Evolutionary conservation across 1,284 basidiomycete genomes (phyloP), one percentile per base, ranked within the genome.

Genomic region (Apiotrichum domesticum): DNA sequence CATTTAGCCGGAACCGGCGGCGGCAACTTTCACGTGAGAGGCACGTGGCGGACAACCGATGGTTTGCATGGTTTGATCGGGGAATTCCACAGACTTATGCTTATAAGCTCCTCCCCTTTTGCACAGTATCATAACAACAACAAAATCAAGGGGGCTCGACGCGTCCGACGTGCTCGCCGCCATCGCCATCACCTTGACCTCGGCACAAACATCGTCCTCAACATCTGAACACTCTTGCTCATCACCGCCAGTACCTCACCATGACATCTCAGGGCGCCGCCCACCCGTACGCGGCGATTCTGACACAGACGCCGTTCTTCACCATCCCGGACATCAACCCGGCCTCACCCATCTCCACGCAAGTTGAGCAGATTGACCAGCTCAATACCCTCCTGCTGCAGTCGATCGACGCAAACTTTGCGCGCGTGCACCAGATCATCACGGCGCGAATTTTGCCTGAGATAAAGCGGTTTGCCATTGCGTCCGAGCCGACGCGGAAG

Each of bases 341-440:
- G 1, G 80, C 79, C 8, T 85, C 88, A 11, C 82, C 90, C 33
- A 81, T 88, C 87, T 93, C 80, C 41, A 65, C 68, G 21, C 75
- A 78, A 58, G 87, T 93, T 56, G 91, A 96, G 72, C 90, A 94
- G 77, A 90, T 96, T 59, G 93, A 97, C 76, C 93, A 95, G 73
- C 81, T 95, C 66, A 96, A 96, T 66, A 96, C 93, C 1, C 81
- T 95, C 50, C 73, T 78, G 34, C 63, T 76, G 6, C 78, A 96
- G 85, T 89, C 94, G 70, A 88, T 95, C 67, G 93, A 97, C 70
- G 88, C 90, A 57, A 93, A 94, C 72, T 93, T 96, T 74, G 87
- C 93, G 0, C 87, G 83, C 64, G 88, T 93, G 53, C 90, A 96
- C 68, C 84, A 91, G 70, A 78, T 90, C n/a, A 81, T 96, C 69